A percentile compares a stretch with the other conserved stretches of the same genome.
Evolutionary conservation across 2,329 filamentous ascomycete species (phyloP).

Genomic region (Fusarium annulatum): DNA sequence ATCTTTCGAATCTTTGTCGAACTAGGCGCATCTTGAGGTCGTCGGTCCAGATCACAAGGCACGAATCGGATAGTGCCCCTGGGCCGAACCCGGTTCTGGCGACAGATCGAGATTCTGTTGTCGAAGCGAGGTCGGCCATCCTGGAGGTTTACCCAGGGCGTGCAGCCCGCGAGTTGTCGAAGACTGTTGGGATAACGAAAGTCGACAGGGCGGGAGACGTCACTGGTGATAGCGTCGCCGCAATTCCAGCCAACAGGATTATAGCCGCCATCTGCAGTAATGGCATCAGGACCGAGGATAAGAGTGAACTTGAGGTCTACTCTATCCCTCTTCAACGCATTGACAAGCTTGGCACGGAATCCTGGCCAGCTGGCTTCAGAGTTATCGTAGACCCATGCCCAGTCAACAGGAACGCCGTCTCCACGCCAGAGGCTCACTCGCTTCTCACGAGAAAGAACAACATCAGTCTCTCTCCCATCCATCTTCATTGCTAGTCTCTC

Average conservation of each 20-base stretch:
- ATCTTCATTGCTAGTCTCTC: conserved; percentile 44
- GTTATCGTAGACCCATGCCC: conserved; percentile 43
- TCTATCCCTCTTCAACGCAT: neutral
- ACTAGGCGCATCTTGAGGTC: conserved; percentile 24
- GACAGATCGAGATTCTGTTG: conserved; percentile 22
- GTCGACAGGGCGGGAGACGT: conserved; percentile 41
- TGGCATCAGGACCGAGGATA: conserved; percentile 41
- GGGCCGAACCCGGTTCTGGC: conserved; percentile 15
- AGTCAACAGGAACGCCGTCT: conserved; percentile 20
- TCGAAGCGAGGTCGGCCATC: conserved; percentile 15
- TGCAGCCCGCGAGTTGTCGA: conserved; percentile 36
- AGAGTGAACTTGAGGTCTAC: conserved; percentile 41
- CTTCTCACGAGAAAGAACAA: conserved; percentile 36
- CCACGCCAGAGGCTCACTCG: conserved; percentile 45
- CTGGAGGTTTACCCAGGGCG: conserved; percentile 28
- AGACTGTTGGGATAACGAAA: conserved; percentile 42
- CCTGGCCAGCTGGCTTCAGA: conserved; percentile 26
- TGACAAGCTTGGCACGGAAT: conserved; percentile 24
- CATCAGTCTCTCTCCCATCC: neutral
- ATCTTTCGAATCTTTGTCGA: conserved; percentile 41
- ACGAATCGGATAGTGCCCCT: conserved; percentile 37
- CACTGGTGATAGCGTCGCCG: conserved; percentile 38
- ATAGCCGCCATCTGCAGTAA: conserved; percentile 15
- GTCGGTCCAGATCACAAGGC: neutral
- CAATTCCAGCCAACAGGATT: conserved; percentile 41